These are phyloP conservation scores for Smittium culicis DNA, from an alignment of 371 early-diverging fungal genomes.

Conservation along the genomic window DNA sequence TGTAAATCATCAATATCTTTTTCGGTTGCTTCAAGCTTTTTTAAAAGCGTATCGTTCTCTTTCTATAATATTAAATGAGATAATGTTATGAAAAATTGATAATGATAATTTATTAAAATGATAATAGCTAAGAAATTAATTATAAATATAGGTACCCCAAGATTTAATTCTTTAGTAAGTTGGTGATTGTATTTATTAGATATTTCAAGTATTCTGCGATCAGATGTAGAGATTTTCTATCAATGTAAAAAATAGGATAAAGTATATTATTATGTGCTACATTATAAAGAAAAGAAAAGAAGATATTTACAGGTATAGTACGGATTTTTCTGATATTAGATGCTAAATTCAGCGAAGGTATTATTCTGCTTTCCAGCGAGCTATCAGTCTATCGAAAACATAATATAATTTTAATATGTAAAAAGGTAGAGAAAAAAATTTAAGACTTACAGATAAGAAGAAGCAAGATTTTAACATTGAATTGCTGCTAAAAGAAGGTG, in stretches of 20 bases:
- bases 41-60: background rate
- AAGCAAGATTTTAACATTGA: constrained; percentile 2
- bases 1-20: constrained; percentile 7
- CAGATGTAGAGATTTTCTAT: background rate
- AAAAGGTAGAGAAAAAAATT: background rate
- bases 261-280: too few species aligned
- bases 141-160: background rate
- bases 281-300: too few species aligned
- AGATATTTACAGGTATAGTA: background rate
- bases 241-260: too few species aligned
- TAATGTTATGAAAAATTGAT: background rate
- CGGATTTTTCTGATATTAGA: background rate
- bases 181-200: background rate
- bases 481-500: constrained; percentile 1
- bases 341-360: background rate
- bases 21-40: background rate
- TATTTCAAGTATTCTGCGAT: background rate
- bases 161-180: background rate
- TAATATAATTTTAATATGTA: background rate
- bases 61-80: background rate
- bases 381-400: background rate
- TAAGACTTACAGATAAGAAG: background rate
- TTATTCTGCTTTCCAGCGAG: background rate
- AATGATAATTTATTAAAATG: background rate
- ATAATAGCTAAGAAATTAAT: background rate